phyloP scores from a whole-genome alignment of 768 basidiomycete species.

The Baorangia bicolor region DNA sequence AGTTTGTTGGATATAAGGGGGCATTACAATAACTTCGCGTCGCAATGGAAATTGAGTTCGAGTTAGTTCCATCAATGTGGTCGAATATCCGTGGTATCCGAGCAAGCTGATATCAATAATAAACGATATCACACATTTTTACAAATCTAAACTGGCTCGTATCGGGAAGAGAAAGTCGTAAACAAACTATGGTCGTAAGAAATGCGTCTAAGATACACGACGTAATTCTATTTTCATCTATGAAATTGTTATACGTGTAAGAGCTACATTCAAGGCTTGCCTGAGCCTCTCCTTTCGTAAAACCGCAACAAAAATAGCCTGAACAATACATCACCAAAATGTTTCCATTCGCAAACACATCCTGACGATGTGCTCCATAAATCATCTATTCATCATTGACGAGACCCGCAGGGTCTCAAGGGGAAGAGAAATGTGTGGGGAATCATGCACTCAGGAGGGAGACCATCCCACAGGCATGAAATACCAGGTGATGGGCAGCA shows the following conservation, averaged over 20 bases:
- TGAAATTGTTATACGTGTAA: neutral
- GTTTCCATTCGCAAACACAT: constrained; percentile 13
- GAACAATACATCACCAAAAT: constrained; percentile 25
- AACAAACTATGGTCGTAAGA: constrained; percentile 10
- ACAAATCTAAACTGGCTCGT: neutral
- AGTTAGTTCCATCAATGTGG: neutral
- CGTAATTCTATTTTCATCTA: constrained; percentile 19
- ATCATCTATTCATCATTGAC: constrained; percentile 7
- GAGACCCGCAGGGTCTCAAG: constrained; percentile 8
- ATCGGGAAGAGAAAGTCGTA: neutral
- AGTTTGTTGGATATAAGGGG: neutral
- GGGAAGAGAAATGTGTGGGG: neutral
- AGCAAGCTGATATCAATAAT: neutral
- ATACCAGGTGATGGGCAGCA: constrained; percentile 57
- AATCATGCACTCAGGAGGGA: constrained; percentile 32
- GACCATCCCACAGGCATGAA: constrained; percentile 50
- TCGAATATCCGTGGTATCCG: neutral
- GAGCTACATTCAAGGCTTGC: constrained; percentile 20
- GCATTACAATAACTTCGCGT: neutral
- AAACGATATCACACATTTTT: neutral
- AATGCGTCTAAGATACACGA: constrained; percentile 21
- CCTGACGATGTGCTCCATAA: constrained; percentile 16
- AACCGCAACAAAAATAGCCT: constrained; percentile 8
- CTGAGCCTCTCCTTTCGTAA: constrained; percentile 17
- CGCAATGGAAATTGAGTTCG: neutral